Evolutionary conservation across 2,329 filamentous ascomycete species (phyloP), one percentile per base, ranked within the genome.

Genomic region (Ascochyta lentis): DNA sequence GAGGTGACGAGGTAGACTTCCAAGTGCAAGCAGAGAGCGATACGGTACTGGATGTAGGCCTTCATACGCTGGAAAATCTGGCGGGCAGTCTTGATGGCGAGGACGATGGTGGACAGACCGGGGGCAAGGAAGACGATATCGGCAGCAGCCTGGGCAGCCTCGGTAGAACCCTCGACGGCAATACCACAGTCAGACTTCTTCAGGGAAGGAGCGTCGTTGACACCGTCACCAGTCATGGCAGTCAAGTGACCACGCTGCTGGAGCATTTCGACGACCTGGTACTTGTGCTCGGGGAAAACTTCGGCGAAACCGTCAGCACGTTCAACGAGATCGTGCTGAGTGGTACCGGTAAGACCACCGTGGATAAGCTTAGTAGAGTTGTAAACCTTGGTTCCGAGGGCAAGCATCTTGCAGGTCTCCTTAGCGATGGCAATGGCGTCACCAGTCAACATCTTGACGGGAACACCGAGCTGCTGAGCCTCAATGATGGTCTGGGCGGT

Each of bases 381-480:
- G 82, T 91, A 91, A 64, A 92, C 89, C 82, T 91, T 91, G 74
- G 89, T 91, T 67, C 88, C 88, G 56, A 91, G 85, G 64, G 88
- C 87, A 74, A 91, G 83, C 86, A 91, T 91, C 81, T 90, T 90
- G 84, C 89, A 91, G 65, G 89, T 91, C 79, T 91, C 89, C 81
- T 91, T 91, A 56, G 89, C 89, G 64, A 91, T 91, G 68, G 89
- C 88, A 67, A 91, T 89, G 63, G 89, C 89, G 73, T 91, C 89
- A 84, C 89, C 89, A 79, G 89, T 91, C 77, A 91, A 81, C 89
- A 91, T 91, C 85, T 91, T 91, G 66, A 91, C 89, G 63, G 85
- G 86, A 31, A 91, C 87, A 81, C 89, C 89, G 54, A 91, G 87
- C 74, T 88, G 84, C 76, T 90, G 86, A 61, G 89, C 88, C 79